Evolutionary conservation across 2,329 filamentous ascomycete species (phyloP).

Genomic region (Pestalotiopsis sp.): DNA sequence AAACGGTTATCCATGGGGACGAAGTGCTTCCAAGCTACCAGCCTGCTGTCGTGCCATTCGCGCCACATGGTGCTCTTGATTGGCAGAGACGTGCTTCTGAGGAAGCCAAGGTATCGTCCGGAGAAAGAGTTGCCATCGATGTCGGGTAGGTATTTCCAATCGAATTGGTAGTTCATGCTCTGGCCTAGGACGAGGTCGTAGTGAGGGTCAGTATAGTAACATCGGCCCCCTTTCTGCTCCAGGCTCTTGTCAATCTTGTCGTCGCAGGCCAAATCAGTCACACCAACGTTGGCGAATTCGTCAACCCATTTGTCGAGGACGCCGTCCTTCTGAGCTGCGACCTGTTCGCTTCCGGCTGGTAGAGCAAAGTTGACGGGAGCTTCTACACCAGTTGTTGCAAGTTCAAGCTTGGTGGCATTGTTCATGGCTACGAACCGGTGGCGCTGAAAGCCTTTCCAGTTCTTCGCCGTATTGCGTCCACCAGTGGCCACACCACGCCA

Average conservation of each 20-base stretch:
- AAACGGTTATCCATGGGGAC: constrained; percentile 79
- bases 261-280: constrained; percentile 58
- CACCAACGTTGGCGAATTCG: constrained; percentile 52
- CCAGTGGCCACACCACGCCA: constrained; percentile 73
- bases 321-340: constrained; percentile 47
- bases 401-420: constrained; percentile 62
- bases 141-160: constrained; percentile 72
- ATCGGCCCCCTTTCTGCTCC: constrained; percentile 37
- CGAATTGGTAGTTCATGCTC: constrained; percentile 56
- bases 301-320: constrained; percentile 53
- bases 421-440: constrained; percentile 77
- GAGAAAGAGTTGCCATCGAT: constrained; percentile 77
- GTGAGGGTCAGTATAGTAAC: constrained; percentile 52
- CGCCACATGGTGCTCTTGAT: constrained; percentile 79
- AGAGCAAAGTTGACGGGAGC: constrained; percentile 56
- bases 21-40: constrained; percentile 80
- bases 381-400: constrained; percentile 47
- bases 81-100: constrained; percentile 69
- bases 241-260: constrained; percentile 29
- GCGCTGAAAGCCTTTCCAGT: constrained; percentile 74
- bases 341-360: constrained; percentile 48
- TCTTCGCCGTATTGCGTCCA: constrained; percentile 59
- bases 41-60: constrained; percentile 79
- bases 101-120: constrained; percentile 69
- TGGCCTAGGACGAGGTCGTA: constrained; percentile 43